phyloP scores from a whole-genome alignment of 208 protist genomes.

The Zelonia costaricensis region DNA sequence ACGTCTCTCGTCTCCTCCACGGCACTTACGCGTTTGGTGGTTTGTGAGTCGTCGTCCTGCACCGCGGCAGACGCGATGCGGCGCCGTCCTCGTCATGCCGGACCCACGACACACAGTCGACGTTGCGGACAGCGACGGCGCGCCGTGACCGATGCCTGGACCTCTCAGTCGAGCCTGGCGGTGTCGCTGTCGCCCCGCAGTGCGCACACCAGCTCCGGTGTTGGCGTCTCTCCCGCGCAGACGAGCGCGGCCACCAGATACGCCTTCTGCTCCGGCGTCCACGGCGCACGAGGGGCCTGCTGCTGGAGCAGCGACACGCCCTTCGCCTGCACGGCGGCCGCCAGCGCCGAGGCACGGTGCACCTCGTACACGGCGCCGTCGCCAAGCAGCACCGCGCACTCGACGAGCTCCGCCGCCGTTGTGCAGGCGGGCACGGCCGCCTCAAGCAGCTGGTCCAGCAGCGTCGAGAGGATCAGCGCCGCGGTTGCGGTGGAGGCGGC shows the following conservation, averaged over 20 bases:
- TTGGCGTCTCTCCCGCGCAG: conserved; percentile 42
- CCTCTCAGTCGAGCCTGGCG: too few relatives aligned
- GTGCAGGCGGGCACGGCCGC: conserved; percentile 17
- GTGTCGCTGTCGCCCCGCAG: conserved; percentile 19
- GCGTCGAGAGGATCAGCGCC: conserved; percentile 32
- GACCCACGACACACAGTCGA: too few relatives aligned
- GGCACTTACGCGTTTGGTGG: too few relatives aligned
- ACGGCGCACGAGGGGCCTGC: not conserved
- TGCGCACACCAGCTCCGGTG: conserved; percentile 36
- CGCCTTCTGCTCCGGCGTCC: conserved; percentile 52
- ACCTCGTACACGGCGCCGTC: conserved; percentile 14
- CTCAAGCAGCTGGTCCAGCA: conserved; percentile 40
- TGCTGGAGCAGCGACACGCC: conserved; percentile 8
- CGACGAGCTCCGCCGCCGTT: conserved; percentile 20
- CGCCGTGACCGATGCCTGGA: too few relatives aligned
- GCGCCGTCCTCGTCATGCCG: too few relatives aligned
- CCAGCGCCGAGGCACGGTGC: conserved; percentile 3
- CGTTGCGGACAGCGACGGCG: too few relatives aligned
- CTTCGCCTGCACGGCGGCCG: conserved; percentile 11
- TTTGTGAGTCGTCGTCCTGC: too few relatives aligned
- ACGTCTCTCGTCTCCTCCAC: too few relatives aligned
- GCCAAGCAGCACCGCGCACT: conserved; percentile 7
- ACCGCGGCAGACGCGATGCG: too few relatives aligned
- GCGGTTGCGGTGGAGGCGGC: conserved; percentile 18
- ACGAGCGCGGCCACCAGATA: conserved; percentile 78